Base-by-base conservation (phyloP, 129 eudicot genomes). In the Smallanthus sonchifolius region DNA sequence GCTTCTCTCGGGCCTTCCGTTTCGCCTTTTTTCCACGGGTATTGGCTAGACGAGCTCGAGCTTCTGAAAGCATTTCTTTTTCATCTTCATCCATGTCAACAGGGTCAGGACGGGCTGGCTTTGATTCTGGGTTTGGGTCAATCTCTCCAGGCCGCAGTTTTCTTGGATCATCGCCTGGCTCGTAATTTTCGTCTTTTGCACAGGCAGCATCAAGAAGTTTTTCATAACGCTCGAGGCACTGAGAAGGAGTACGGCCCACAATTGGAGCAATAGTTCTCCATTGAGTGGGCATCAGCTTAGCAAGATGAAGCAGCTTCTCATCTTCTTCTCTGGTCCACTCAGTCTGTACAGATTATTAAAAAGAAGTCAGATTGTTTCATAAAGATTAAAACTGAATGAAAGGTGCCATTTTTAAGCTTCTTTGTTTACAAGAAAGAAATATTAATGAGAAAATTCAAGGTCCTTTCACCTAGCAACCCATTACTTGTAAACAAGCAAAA, bases 11-110 rank as follows among this genome's bases (percentile, higher is more conserved):
- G 40, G 99, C 97, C 80, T 95, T 95, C 67, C 99, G 83, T 81
- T 95, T 95, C 0, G 99, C 99, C 84, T 95, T 95, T 81, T 95
- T 95, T 0, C 97, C 99, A 64, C 99, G 81, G 5, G 97, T 91
- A 71, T 95, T 95, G 10, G 99, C 99, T 52, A 95, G 81, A 52
- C 99, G 85, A 28, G 99, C 99, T 45, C 99, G 88, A 17, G 97
- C 97, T 84, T 95, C 99, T 49, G 99, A 91, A 75, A 91, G 99
- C 99, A 95, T 95, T 83, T 95, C 99, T 59, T 91, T 95, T 83
- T 95, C 99, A 81, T 88, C 99, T 71, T 95, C 99, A 77, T 95
- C 99, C 99, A 95, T 95, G 44, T 95, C 99, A 73, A 91, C 99
- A 15, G 99, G 99, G 42, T 95, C 99, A 0, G 99, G 99, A 20